A percentile compares a stretch with the other conserved stretches of the same genome.
Conservation (phyloP, 371 early-diverging fungal species). For the Rhizomucor miehei region DNA sequence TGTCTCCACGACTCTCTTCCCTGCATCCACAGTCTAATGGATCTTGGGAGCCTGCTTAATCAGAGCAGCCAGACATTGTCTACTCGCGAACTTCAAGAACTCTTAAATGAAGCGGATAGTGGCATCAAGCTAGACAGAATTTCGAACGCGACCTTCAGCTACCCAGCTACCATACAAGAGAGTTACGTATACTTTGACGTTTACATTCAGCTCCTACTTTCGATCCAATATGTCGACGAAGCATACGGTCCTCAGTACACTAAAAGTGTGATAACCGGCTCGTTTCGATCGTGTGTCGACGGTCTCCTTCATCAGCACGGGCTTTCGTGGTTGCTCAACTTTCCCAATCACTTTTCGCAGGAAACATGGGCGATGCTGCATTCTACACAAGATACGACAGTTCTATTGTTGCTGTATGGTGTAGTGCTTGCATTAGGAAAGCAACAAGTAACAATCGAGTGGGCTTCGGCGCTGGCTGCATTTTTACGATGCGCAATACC, state of each 20-base stretch:
- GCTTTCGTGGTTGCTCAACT: conserved; percentile 23
- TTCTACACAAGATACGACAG: conserved; percentile 14
- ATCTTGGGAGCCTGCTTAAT: conserved; percentile 35
- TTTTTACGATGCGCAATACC: conserved; percentile 24
- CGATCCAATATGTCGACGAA: conserved; percentile 23
- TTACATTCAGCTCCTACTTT: conserved; percentile 30
- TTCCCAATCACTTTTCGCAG: conserved; percentile 18
- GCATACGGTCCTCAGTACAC: conserved; percentile 20
- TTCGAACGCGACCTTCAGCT: conserved; percentile 21
- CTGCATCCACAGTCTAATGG: conserved; percentile 18
- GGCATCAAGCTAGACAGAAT: conserved; percentile 20
- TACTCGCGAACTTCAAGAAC: conserved; percentile 13
- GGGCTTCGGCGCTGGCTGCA: conserved; percentile 16
- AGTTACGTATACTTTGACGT: conserved; percentile 36
- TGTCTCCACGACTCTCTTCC: background rate
- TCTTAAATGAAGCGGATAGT: conserved; percentile 18
- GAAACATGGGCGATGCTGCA: conserved; percentile 27
- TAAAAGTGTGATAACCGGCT: conserved; percentile 21
- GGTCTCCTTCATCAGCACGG: conserved; percentile 25
- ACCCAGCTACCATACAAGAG: conserved; percentile 13
- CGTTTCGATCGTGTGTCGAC: conserved; percentile 33
- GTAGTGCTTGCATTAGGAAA: conserved; percentile 23
- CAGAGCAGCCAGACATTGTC: conserved; percentile 17
- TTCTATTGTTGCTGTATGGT: conserved; percentile 36
- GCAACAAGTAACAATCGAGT: conserved; percentile 7